These are phyloP conservation scores for Pyricularia pennisetigena DNA, from an alignment of 2,329 filamentous ascomycete species.

Conservation along the genomic window DNA sequence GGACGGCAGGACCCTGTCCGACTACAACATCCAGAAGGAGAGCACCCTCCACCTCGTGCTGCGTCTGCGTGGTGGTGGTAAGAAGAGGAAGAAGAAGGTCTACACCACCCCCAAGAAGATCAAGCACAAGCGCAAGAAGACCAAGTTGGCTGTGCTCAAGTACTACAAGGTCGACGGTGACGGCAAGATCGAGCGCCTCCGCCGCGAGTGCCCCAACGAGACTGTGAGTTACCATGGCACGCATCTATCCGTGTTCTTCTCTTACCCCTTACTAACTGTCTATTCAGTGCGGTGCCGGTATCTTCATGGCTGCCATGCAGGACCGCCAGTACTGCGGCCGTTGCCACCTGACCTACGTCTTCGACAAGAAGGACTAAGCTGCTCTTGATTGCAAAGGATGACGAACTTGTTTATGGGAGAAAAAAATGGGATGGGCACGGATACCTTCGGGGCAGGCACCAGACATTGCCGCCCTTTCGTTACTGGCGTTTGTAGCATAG, in stretches of 20 bases:
- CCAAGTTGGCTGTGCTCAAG: slow-evolving; percentile 99
- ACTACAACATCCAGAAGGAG: slow-evolving; percentile 99
- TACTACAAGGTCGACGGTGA: slow-evolving; percentile 99
- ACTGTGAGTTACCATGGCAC: slow-evolving; percentile 48
- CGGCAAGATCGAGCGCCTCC: slow-evolving; percentile 98
- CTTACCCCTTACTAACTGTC: background rate
- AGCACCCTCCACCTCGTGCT: slow-evolving; percentile 96
- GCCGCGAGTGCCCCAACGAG: slow-evolving; percentile 91
- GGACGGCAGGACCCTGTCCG: slow-evolving; percentile 95
- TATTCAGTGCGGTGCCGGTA: slow-evolving; percentile 93
- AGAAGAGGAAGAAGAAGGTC: slow-evolving; percentile 99
- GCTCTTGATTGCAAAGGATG: slow-evolving; percentile 4
- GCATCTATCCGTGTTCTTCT: too few relatives aligned
- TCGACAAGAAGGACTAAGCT: slow-evolving; percentile 51
- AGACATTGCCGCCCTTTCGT: slow-evolving; percentile 17
- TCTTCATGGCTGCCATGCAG: slow-evolving; percentile 99
- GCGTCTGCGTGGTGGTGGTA: slow-evolving; percentile 94
- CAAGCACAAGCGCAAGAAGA: slow-evolving; percentile 99
- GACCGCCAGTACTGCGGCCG: slow-evolving; percentile 95
- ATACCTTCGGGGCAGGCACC: slow-evolving; percentile 12
- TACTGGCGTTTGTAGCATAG: slow-evolving; percentile 23
- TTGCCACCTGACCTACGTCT: slow-evolving; percentile 65
- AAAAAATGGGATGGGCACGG: slow-evolving; percentile 9
- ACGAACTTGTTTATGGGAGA: slow-evolving; percentile 7
- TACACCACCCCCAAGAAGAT: slow-evolving; percentile 99